These are phyloP conservation scores for Xylaria polymorpha DNA, from an alignment of 2,329 filamentous ascomycete species.

Conservation along the genomic window DNA sequence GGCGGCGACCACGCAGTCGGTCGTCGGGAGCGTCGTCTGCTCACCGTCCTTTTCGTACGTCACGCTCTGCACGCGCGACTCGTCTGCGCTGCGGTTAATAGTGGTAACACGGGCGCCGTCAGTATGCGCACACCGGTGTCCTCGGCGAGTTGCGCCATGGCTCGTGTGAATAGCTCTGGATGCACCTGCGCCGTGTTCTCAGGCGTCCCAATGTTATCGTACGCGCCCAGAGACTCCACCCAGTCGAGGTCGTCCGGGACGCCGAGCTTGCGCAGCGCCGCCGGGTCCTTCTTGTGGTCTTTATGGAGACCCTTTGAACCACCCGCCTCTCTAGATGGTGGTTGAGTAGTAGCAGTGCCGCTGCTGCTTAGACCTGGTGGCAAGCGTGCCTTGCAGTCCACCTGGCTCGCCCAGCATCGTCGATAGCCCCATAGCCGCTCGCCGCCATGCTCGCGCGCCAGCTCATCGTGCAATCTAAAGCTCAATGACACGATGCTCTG, in stretches of 20 bases:
- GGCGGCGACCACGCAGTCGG: conserved; percentile 53
- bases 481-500: conserved; percentile 76
- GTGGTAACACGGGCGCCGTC: conserved; percentile 48
- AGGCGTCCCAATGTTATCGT: conserved; percentile 58
- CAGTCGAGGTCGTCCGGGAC: conserved; percentile 74
- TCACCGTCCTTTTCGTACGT: conserved; percentile 47
- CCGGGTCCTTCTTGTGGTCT: conserved; percentile 47
- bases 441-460: conserved; percentile 76
- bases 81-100: conserved; percentile 44
- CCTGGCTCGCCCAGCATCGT: conserved; percentile 50
- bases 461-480: conserved; percentile 75
- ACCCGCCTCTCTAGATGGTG: background rate
- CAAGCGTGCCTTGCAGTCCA: conserved; percentile 49
- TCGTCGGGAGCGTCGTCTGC: conserved; percentile 45
- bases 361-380: conserved; percentile 40
- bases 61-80: conserved; percentile 45
- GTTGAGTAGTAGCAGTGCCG: background rate
- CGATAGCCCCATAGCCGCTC: conserved; percentile 78
- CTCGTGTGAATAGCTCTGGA: conserved; percentile 79
- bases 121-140: conserved; percentile 69
- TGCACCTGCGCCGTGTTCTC: conserved; percentile 80
- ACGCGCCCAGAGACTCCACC: conserved; percentile 65
- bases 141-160: conserved; percentile 74
- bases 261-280: conserved; percentile 45
- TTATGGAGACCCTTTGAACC: conserved; percentile 47